Evolutionary conservation across 352 stramenopile species (phyloP), one percentile per base, ranked within the genome.

Genomic region (Globisporangium nagaii): DNA sequence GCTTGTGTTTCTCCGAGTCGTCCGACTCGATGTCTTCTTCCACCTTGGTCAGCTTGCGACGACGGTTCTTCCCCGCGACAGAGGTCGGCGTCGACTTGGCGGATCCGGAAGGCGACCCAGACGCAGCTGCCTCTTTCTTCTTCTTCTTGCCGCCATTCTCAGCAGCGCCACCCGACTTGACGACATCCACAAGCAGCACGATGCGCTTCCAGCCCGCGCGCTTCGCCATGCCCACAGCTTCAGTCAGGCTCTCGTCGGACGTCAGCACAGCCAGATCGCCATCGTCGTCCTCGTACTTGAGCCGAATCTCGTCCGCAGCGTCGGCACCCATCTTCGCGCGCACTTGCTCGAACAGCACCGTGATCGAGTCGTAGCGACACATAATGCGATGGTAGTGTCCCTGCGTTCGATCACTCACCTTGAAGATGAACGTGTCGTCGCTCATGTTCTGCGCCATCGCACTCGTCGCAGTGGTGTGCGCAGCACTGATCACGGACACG

Each of bases 271-370:
- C 83, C 32, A 93, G 51, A 59, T 96, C 86, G 13, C 86, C 86
- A 56, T 96, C 86, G 43, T 96, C 86, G 55, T 96, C 86, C 57
- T 94, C 81, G 56, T 94, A 96, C 67, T 91, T 93, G 15, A 95
- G 63, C 0, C 78, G 77, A 13, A 95, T 42, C 2, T 89, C 75
- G 35, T 91, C 83, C 3, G 71, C 66, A 0, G 68, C 43, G 3
- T 68, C 60, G 0, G 88, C 62, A 1, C 78, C 72, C 79, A 95
- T 89, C 65, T 95, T 94, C 53, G 79, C 68, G 7, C 83, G 83
- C 40, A 94, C 83, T 55, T 93, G 82, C 19, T 90, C 82, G 4
- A 91, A 62, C n/a, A 96, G 56, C 27, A 75, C 50, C 1, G 58
- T 65, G 50, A 93, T 79, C 41, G 78, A 70, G 51, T 93, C 79